Conservation (phyloP, 129 eudicot genomes). For the Ambrosia trifida region DNA sequence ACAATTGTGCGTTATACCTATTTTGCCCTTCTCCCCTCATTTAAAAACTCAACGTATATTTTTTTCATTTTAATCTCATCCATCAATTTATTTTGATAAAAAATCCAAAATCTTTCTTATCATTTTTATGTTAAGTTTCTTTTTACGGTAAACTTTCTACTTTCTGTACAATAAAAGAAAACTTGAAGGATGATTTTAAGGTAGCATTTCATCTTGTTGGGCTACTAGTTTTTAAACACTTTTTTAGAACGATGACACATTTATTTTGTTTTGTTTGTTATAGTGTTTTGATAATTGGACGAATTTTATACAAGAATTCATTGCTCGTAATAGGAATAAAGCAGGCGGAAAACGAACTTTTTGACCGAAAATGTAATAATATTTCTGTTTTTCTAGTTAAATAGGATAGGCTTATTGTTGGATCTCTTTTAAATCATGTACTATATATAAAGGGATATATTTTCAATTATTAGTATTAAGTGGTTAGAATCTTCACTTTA, state of each 20-base stretch:
- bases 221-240: no score
- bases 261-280: neutral
- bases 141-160: no score
- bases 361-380: conserved; percentile 1
- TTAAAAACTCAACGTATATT: no score
- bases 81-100: no score
- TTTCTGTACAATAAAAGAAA: no score
- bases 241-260: neutral
- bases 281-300: neutral
- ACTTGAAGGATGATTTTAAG: no score
- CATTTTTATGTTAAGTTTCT: no score
- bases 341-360: neutral
- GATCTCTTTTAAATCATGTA: neutral
- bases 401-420: neutral
- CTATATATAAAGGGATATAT: neutral
- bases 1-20: no score
- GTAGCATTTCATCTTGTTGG: no score
- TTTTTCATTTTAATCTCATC: no score
- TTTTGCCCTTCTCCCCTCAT: no score
- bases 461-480: neutral
- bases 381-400: conserved; percentile 3
- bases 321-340: neutral
- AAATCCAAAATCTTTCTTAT: no score
- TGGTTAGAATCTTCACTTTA: conserved; percentile 8
- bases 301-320: neutral